These are phyloP conservation scores for Exidia glandulosa DNA, from an alignment of 768 basidiomycete species.

Conservation along the genomic window DNA sequence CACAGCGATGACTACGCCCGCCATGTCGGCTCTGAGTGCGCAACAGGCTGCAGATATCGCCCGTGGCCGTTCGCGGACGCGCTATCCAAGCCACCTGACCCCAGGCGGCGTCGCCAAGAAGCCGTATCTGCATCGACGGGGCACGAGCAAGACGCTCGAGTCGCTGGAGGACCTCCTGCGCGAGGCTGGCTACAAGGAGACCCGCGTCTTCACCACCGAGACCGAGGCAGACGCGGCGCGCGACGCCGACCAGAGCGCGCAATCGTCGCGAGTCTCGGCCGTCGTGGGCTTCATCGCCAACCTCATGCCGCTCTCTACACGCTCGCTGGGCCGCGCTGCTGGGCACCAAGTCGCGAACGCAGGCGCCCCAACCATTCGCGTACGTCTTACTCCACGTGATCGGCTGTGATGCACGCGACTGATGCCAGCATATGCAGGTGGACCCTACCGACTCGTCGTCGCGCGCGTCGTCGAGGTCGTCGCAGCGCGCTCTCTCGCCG, in stretches of 20 bases:
- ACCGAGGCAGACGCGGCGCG: slow-evolving; percentile 33
- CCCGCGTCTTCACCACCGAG: slow-evolving; percentile 81
- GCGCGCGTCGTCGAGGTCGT: not conserved
- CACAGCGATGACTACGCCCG: not conserved
- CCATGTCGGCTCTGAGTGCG: not conserved
- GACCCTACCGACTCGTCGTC: not conserved
- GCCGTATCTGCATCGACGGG: slow-evolving; percentile 66
- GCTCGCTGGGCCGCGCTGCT: not conserved
- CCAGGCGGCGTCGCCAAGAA: slow-evolving; percentile 28
- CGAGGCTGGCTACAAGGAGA: slow-evolving; percentile 89
- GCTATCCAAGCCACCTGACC: slow-evolving; percentile 44
- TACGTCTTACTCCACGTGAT: slow-evolving; percentile 2
- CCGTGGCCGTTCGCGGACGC: slow-evolving; percentile 28
- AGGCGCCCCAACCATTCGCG: not conserved
- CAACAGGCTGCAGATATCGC: slow-evolving; percentile 8
- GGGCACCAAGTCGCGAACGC: not conserved
- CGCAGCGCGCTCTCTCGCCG: not conserved
- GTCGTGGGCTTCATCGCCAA: slow-evolving; percentile 44
- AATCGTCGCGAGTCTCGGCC: slow-evolving; percentile 26
- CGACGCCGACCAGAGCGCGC: slow-evolving; percentile 19
- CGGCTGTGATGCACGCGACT: not conserved
- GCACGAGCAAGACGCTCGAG: slow-evolving; percentile 73
- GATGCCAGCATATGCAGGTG: not conserved
- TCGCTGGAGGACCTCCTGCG: slow-evolving; percentile 73
- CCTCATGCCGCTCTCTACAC: slow-evolving; percentile 1